phyloP scores from a whole-genome alignment of 768 basidiomycete genomes.

The Mycena leptocephala region DNA sequence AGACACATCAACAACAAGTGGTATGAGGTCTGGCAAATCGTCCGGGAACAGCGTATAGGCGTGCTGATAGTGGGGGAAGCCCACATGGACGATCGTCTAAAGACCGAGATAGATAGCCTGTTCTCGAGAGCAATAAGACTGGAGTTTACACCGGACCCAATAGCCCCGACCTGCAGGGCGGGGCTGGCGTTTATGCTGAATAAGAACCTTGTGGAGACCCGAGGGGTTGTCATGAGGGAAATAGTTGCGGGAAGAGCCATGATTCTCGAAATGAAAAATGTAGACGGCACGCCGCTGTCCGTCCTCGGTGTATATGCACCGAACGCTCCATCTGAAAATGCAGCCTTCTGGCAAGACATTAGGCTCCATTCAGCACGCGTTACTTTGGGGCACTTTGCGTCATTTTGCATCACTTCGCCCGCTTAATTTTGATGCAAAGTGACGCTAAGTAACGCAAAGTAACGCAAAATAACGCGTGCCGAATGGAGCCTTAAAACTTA shows the following conservation, averaged over 20 bases:
- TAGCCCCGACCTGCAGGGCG: too few relatives aligned
- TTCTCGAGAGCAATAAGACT: too few relatives aligned
- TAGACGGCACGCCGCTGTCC: background rate
- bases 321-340: constrained; percentile 28
- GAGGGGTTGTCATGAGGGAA: background rate
- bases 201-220: constrained; percentile 20
- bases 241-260: constrained; percentile 37
- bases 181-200: constrained; percentile 37
- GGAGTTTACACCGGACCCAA: too few relatives aligned
- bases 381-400: too few relatives aligned
- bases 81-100: constrained; percentile 39
- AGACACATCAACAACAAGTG: constrained; percentile 5
- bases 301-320: constrained; percentile 57
- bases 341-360: background rate
- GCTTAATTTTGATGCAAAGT: too few relatives aligned
- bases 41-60: constrained; percentile 43
- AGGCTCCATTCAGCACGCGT: too few relatives aligned
- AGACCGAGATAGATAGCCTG: background rate
- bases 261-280: too few relatives aligned
- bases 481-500: too few relatives aligned
- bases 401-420: too few relatives aligned
- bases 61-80: constrained; percentile 51
- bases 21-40: constrained; percentile 24
- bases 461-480: too few relatives aligned
- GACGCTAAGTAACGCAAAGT: too few relatives aligned